Evolutionary conservation across 2,329 filamentous ascomycete species (phyloP).

Genomic region (Dothideomycetidae sp.): DNA sequence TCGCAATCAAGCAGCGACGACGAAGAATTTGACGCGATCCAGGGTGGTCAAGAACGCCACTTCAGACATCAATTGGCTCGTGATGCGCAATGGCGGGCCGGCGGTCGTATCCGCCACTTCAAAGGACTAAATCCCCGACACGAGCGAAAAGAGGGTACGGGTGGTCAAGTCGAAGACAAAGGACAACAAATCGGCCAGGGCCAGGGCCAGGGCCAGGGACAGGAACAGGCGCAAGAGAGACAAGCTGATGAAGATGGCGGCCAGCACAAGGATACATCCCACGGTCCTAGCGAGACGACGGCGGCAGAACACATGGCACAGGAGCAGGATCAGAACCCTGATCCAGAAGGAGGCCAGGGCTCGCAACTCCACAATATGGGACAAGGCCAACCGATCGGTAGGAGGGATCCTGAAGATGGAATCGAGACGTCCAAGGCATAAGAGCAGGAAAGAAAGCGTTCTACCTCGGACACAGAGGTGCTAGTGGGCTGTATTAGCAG

Average conservation of each 20-base stretch:
- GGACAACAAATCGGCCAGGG: not conserved
- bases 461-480: too few relatives aligned
- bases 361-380: not conserved
- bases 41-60: slow-evolving; percentile 1
- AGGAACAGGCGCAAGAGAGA: not conserved
- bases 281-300: too few relatives aligned
- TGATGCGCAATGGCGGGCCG: slow-evolving; percentile 8
- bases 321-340: not conserved
- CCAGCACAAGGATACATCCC: too few relatives aligned
- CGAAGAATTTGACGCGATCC: slow-evolving; percentile 40
- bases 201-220: not conserved
- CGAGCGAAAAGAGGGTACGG: not conserved
- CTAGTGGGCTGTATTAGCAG: too few relatives aligned
- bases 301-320: not conserved
- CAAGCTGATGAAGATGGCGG: not conserved
- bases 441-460: too few relatives aligned
- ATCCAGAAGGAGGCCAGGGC: too few relatives aligned
- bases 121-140: slow-evolving; percentile 6
- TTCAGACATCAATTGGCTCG: slow-evolving; percentile 9
- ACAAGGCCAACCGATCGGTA: not conserved
- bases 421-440: too few relatives aligned
- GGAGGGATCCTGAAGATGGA: too few relatives aligned
- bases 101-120: slow-evolving; percentile 5
- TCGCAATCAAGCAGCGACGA: slow-evolving; percentile 41
- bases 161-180: not conserved